These are phyloP conservation scores for Aspergillus sp. DNA, from an alignment of 2,329 filamentous ascomycete species.

Conservation along the genomic window DNA sequence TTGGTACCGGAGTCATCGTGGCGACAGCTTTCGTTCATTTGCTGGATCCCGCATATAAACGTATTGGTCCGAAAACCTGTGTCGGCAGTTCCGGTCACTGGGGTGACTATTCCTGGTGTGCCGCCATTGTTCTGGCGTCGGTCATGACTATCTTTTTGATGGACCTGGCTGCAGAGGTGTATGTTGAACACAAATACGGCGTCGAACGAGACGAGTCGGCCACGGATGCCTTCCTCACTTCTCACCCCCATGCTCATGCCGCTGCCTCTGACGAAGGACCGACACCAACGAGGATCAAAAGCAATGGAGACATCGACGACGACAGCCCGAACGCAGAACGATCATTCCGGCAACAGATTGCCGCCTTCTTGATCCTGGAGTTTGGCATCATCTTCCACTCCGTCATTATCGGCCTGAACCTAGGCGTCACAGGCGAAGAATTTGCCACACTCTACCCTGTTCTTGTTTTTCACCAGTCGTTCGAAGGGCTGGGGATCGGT, in stretches of 20 bases:
- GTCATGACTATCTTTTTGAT: constrained; percentile 46
- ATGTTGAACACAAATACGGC: constrained; percentile 45
- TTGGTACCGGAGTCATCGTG: constrained; percentile 43
- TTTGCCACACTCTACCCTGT: constrained; percentile 55
- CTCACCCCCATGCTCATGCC: background rate
- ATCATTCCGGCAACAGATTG: constrained; percentile 32
- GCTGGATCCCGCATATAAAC: constrained; percentile 39
- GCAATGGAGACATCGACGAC: background rate
- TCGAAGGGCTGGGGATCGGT: constrained; percentile 58
- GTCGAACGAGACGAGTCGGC: constrained; percentile 19
- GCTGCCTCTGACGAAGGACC: background rate
- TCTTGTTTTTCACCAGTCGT: constrained; percentile 58
- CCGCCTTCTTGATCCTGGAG: constrained; percentile 45
- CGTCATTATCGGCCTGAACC: constrained; percentile 57
- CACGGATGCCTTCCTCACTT: background rate
- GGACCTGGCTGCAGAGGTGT: constrained; percentile 47
- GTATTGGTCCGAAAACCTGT: constrained; percentile 44
- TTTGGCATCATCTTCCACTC: constrained; percentile 59
- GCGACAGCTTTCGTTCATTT: constrained; percentile 45
- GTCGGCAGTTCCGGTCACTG: constrained; percentile 50
- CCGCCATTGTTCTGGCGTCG: constrained; percentile 45
- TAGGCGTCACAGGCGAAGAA: constrained; percentile 53
- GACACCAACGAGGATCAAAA: background rate
- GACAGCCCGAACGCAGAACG: constrained; percentile 10
- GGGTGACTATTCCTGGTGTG: constrained; percentile 47